Base-by-base conservation (phyloP, 2,329 filamentous ascomycete species). In the Aureobasidium sp. region DNA sequence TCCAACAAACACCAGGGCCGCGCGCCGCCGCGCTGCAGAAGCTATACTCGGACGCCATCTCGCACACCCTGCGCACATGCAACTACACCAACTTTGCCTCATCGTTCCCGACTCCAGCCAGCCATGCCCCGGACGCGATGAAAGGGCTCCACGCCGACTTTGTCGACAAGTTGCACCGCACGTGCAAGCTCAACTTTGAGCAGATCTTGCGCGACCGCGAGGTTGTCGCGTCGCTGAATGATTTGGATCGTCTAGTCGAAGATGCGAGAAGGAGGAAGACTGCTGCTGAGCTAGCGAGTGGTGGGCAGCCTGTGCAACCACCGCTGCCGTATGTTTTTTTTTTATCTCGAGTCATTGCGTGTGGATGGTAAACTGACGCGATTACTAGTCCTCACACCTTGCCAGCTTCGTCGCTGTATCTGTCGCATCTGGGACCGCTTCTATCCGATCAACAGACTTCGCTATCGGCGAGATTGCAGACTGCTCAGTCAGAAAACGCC, bases 41-140 rank as follows among this genome's bases (percentile, higher is more conserved):
- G 66, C 78, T 87, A 65, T 87, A 85, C 74, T 75, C 77, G 61
- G 78, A 84, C 64, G 84, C 85, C 17, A 77, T 86, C 22, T 77
- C 79, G 14, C 82, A 84, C 64, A 84, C 84, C 0, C 71, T 87
- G n/a, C 81, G 82, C 65, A 83, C 83, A 58, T 85, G 84, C 71
- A 83, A 79, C 11, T 82, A 85, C 70, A 75, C 77, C 55, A 86
- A 86, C 67, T 87, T 87, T 70, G 78, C 82, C 0, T 75, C 82
- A 22, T 87, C 85, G 68, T 87, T 87, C 66, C 85, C 85, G 0
- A 87, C 85, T 0, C 81, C 84, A 1, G 82, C 84, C 20, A 75
- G 78, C 67, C 77, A 85, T 67, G 82, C 82, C 11, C 81, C 83
- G 1, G 80, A 79, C 27, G 79, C 79, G 45, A 69, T 87, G 63